Conservation (phyloP, 148 eudicot species). For the Oxyria digyna region DNA sequence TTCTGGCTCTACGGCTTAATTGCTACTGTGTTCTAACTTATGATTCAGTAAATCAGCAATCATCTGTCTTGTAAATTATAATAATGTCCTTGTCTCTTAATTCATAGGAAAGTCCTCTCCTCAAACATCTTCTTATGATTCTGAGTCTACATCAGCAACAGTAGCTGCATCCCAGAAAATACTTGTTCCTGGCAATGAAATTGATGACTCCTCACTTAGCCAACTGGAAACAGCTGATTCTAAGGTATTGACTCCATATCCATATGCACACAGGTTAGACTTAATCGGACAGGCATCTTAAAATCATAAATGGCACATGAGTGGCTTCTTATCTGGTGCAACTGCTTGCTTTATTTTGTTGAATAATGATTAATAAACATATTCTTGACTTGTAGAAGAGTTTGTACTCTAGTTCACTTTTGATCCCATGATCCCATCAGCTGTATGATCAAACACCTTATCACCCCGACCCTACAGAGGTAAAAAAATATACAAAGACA, state of each 20-base stretch:
- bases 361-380: background rate
- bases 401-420: background rate
- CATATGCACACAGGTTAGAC: background rate
- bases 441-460: background rate
- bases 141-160: conserved; percentile 44
- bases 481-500: background rate
- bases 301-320: background rate
- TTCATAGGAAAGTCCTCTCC: conserved; percentile 52
- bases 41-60: background rate
- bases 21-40: background rate
- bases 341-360: background rate
- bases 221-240: conserved; percentile 4
- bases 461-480: background rate
- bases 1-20: background rate
- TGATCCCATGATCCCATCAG: background rate
- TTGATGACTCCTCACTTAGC: conserved; percentile 14
- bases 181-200: conserved; percentile 62
- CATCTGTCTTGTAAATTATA: background rate
- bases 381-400: background rate
- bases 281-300: background rate
- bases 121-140: conserved; percentile 44
- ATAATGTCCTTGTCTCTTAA: background rate
- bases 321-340: background rate
- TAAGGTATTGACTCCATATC: conserved; percentile 1
- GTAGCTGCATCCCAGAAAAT: conserved; percentile 62